Evolutionary conservation across 2,329 filamentous ascomycete species (phyloP), one percentile per base, ranked within the genome.

Genomic region (Periconia digitata): DNA sequence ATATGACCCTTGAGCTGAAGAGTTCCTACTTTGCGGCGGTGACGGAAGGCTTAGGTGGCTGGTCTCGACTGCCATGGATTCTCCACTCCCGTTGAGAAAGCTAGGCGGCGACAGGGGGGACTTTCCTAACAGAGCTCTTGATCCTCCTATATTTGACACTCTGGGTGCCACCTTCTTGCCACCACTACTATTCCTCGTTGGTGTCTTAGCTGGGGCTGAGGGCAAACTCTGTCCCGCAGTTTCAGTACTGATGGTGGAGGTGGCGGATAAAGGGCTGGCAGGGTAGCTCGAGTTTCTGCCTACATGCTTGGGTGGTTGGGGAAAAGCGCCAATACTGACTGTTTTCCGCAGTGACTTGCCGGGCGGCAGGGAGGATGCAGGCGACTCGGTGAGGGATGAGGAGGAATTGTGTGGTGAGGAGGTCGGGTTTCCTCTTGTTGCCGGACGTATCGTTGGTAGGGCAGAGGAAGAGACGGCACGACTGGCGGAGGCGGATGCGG

Each of bases 241-340:
- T 44, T 70, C 63, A 39, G 58, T 59, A 46, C 57, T 62, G 6
- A 69, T 61, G 5, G 72, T 53, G 80, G 84, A 72, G 82, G 49
- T 77, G 63, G 52, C 70, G 44, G 66, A 75, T 38, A 75, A 74
- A 60, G 63, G 79, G 72, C 66, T 82, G 46, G 79, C 83, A 43
- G 82, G 89, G 47, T 84, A 76, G 72, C 80, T 90, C 60, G 75
- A 75, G 40, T 77, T 74, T 56, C 81, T 79, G 45, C 74, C 79
- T 45, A 81, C 79, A 40, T 85, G 83, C 58, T 85, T 85, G 13
- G 92, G 92, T 13, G 92, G 92, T 56, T 95, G 89, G 23, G 92
- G 92, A 65, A 97, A 96, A 1, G 90, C 86, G 66, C 92, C 92
- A 64, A 96, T 95, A 78, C 92, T 96, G 63, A 95, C 87, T 1